Conservation (phyloP, 345 rosid species). For the Moricandia arvensis region DNA sequence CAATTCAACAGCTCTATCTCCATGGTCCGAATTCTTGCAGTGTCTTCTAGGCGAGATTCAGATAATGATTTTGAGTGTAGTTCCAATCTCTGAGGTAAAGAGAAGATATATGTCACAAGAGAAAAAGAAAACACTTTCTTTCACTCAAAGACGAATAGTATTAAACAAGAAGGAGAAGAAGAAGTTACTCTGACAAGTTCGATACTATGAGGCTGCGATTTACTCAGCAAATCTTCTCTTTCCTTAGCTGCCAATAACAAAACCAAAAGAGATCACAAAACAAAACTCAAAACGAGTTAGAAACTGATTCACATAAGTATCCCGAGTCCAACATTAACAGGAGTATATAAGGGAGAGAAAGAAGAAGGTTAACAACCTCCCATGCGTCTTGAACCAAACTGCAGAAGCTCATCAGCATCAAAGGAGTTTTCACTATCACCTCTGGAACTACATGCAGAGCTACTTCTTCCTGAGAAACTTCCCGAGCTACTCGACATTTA, state of each 20-base stretch:
- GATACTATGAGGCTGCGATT: conserved; percentile 66
- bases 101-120: conserved; percentile 1
- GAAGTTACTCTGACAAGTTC: conserved; percentile 66
- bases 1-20: conserved; percentile 75
- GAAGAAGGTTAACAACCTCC: conserved; percentile 47
- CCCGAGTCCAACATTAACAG: not conserved
- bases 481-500: conserved; percentile 45
- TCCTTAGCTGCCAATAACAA: conserved; percentile 59
- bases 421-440: conserved; percentile 37
- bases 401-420: conserved; percentile 52
- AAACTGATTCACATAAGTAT: not conserved
- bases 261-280: not conserved
- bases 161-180: conserved; percentile 13
- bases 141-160: not conserved
- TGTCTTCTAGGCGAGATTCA: conserved; percentile 58
- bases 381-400: conserved; percentile 51
- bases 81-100: conserved; percentile 58
- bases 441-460: conserved; percentile 41
- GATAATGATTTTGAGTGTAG: conserved; percentile 57
- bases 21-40: conserved; percentile 51
- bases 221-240: conserved; percentile 64
- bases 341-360: too few species aligned
- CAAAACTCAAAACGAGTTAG: not conserved
- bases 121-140: conserved; percentile 26
- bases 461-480: conserved; percentile 49